Evolutionary conservation across 306 rosid genomes (phyloP).

Genomic region (Glycine soja): DNA sequence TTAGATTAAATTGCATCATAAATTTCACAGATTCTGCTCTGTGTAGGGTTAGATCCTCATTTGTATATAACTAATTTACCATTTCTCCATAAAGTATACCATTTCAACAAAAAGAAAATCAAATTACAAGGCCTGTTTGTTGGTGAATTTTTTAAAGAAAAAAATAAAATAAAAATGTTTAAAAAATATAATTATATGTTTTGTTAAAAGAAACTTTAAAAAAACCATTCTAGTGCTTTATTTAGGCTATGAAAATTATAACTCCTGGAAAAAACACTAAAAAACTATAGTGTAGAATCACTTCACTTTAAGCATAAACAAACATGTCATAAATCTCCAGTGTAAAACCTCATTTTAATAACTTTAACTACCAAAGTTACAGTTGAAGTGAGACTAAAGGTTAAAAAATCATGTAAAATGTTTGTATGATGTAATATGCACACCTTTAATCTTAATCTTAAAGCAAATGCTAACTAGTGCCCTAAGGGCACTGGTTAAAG

Average conservation of each 20-base stretch:
- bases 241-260: background rate
- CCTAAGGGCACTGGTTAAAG: too few species aligned
- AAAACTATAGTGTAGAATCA: background rate
- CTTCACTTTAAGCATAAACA: background rate
- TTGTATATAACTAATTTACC: conserved; percentile 18
- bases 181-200: background rate
- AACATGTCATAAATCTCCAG: background rate
- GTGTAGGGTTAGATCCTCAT: conserved; percentile 25
- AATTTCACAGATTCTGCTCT: background rate
- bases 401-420: background rate
- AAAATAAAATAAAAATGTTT: background rate
- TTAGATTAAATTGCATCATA: conserved; percentile 16
- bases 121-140: background rate
- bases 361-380: conserved; percentile 4
- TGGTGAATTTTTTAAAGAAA: background rate
- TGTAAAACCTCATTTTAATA: conserved; percentile 23
- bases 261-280: background rate
- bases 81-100: background rate
- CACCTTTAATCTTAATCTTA: conserved; percentile 2
- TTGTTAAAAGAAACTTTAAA: background rate
- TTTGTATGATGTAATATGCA: background rate
- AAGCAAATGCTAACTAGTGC: too few species aligned
- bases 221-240: background rate
- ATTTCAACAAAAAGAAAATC: conserved; percentile 33
- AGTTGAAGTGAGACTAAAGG: conserved; percentile 11